Percentiles rank a stretch among this genome's conserved stretches.
These are phyloP conservation scores for Goffeauzyma gilvescens DNA, from an alignment of 768 basidiomycete genomes.

Conservation along the genomic window DNA sequence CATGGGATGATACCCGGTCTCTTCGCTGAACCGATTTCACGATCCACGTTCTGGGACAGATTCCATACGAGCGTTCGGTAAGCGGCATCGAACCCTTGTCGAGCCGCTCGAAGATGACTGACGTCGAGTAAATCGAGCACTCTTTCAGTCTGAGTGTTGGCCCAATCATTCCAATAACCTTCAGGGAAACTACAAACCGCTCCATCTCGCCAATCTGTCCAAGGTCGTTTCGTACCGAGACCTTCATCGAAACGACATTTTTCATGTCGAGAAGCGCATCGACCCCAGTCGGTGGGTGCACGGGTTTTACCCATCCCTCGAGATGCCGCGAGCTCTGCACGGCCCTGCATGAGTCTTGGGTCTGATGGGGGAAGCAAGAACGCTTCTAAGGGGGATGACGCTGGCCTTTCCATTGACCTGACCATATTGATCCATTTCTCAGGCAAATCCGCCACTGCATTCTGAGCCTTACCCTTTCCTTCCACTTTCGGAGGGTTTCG, in stretches of 20 bases:
- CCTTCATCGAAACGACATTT: conserved; percentile 65
- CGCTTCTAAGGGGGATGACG: conserved; percentile 73
- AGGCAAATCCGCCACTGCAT: conserved; percentile 35
- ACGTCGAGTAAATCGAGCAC: conserved; percentile 95
- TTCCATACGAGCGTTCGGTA: conserved; percentile 96
- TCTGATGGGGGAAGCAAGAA: conserved; percentile 84
- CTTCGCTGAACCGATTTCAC: conserved; percentile 61
- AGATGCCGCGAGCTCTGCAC: conserved; percentile 48
- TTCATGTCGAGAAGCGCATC: conserved; percentile 82
- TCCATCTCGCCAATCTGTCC: conserved; percentile 90
- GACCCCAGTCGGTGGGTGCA: conserved; percentile 49
- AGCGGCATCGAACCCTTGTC: conserved; percentile 59
- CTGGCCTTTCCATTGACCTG: conserved; percentile 51
- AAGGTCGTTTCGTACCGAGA: conserved; percentile 61
- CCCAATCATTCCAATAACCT: conserved; percentile 90
- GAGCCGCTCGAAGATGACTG: conserved; percentile 58
- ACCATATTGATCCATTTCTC: conserved; percentile 46
- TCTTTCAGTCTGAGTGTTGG: conserved; percentile 72
- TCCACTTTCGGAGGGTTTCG: conserved; percentile 11
- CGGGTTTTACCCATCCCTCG: conserved; percentile 18
- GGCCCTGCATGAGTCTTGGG: conserved; percentile 70
- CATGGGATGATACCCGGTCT: conserved; percentile 67
- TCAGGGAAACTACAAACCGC: conserved; percentile 60
- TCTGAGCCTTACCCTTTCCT: conserved; percentile 34
- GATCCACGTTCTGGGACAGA: conserved; percentile 87